Percentiles rank a stretch among this genome's conserved stretches.
These are phyloP conservation scores for Hymenoscyphus fraxineus DNA, from an alignment of 2,329 filamentous ascomycete genomes.

Conservation along the genomic window DNA sequence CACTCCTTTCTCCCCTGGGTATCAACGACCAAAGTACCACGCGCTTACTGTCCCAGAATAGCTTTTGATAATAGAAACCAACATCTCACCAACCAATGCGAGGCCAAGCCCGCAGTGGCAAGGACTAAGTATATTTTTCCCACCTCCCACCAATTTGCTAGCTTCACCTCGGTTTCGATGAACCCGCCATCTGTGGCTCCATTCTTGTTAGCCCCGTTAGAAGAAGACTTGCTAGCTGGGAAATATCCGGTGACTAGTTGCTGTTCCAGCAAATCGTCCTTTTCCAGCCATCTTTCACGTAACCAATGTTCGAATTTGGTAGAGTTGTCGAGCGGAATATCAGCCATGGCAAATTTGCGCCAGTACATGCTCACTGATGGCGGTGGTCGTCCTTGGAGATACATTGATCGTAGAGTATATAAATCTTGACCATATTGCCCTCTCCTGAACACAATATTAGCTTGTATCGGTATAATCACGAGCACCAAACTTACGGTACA, in stretches of 20 bases:
- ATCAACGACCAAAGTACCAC: background rate
- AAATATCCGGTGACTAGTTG: constrained; percentile 77
- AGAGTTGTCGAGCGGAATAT: constrained; percentile 74
- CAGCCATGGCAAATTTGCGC: constrained; percentile 75
- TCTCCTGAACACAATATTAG: constrained; percentile 39
- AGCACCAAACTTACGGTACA: constrained; percentile 64
- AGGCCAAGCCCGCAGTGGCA: background rate
- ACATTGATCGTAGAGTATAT: constrained; percentile 82
- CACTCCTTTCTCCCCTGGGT: background rate
- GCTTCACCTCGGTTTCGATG: constrained; percentile 35
- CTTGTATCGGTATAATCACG: background rate
- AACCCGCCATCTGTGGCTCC: constrained; percentile 19
- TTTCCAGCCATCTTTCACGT: constrained; percentile 82
- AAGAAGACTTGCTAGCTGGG: constrained; percentile 43
- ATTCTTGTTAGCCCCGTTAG: constrained; percentile 18
- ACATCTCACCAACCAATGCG: background rate
- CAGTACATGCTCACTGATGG: constrained; percentile 97
- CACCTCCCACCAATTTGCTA: constrained; percentile 33
- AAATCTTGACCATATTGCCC: constrained; percentile 85
- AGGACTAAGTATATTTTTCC: background rate
- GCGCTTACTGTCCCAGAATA: background rate
- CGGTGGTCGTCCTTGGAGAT: constrained; percentile 81
- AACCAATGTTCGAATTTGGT: constrained; percentile 82
- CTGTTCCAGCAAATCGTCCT: constrained; percentile 82
- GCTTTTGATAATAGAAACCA: background rate